Percentiles rank a stretch among this genome's conserved stretches.
Conservation (phyloP, 352 stramenopile species). For the Phytophthora vignae region DNA sequence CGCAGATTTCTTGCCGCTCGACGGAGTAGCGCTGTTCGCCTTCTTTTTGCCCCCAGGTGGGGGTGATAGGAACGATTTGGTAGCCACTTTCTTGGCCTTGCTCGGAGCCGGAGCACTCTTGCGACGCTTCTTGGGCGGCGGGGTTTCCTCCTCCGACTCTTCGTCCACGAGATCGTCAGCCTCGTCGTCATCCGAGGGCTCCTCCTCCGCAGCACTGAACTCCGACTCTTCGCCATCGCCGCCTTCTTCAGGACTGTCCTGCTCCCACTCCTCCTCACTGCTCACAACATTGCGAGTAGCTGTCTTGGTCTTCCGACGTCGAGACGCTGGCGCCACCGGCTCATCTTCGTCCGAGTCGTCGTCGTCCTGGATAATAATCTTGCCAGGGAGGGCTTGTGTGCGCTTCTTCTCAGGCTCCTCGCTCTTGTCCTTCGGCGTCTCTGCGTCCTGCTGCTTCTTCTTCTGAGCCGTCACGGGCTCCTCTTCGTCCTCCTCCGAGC, state of each 20-base stretch:
- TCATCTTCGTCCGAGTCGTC: conserved; percentile 70
- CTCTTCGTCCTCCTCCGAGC: conserved; percentile 59
- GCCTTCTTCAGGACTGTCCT: conserved; percentile 37
- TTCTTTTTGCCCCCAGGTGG: conserved; percentile 41
- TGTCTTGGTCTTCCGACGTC: conserved; percentile 35
- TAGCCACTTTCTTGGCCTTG: conserved; percentile 33
- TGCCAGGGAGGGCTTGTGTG: conserved; percentile 36
- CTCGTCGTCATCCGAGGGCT: conserved; percentile 53
- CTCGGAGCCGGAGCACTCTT: conserved; percentile 42
- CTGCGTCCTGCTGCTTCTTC: not conserved
- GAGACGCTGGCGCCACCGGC: conserved; percentile 26
- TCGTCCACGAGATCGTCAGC: conserved; percentile 54
- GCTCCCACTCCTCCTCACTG: conserved; percentile 64
- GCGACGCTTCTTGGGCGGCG: conserved; percentile 49
- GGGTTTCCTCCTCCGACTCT: conserved; percentile 50
- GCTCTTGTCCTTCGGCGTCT: conserved; percentile 38
- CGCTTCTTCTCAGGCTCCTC: conserved; percentile 41
- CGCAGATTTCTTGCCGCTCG: conserved; percentile 41
- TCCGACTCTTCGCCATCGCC: conserved; percentile 65
- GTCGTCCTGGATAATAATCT: conserved; percentile 84
- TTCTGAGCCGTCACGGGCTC: conserved; percentile 4
- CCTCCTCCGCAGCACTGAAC: conserved; percentile 64
- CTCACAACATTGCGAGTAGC: conserved; percentile 42
- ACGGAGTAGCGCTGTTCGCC: conserved; percentile 18
- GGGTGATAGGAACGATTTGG: conserved; percentile 53